These are phyloP conservation scores for Kockiozyma suomiensis DNA, from an alignment of 805 yeast genomes.

Conservation along the genomic window DNA sequence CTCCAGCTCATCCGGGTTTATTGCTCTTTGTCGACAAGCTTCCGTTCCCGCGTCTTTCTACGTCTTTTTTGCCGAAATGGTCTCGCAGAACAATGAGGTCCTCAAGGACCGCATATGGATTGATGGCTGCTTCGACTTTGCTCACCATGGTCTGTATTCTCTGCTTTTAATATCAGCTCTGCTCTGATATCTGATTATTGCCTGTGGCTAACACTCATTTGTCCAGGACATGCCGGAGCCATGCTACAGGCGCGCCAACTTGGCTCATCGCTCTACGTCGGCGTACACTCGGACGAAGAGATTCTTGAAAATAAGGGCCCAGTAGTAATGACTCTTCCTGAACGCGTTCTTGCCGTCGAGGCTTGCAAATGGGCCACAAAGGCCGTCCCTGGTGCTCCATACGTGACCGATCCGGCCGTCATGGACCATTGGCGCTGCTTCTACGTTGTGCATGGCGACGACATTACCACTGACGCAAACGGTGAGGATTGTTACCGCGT, in stretches of 20 bases:
- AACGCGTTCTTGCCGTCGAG: constrained; percentile 78
- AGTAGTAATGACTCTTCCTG: constrained; percentile 83
- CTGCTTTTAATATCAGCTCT: too few species aligned
- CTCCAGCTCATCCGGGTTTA: too few species aligned
- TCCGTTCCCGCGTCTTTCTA: too few species aligned
- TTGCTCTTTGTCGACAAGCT: too few species aligned
- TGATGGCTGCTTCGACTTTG: constrained; percentile 97
- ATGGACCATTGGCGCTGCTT: constrained; percentile 74
- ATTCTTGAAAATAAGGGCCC: constrained; percentile 85
- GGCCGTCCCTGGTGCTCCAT: constrained; percentile 80
- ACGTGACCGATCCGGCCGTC: constrained; percentile 83
- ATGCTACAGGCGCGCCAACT: constrained; percentile 87
- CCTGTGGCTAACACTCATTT: background rate
- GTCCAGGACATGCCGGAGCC: constrained; percentile 83
- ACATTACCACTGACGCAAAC: constrained; percentile 92
- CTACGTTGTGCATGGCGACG: constrained; percentile 98
- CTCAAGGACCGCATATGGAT: constrained; percentile 71
- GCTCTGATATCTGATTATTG: too few species aligned
- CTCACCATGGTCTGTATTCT: constrained; percentile 76
- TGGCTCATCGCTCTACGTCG: constrained; percentile 76
- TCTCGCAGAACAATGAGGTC: constrained; percentile 13
- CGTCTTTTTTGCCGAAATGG: constrained; percentile 5
- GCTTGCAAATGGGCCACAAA: constrained; percentile 88
- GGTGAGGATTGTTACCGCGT: constrained; percentile 90
- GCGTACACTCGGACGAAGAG: constrained; percentile 91